These are phyloP conservation scores for Daldinia grandis DNA, from an alignment of 495 filamentous ascomycete species.

Conservation along the genomic window DNA sequence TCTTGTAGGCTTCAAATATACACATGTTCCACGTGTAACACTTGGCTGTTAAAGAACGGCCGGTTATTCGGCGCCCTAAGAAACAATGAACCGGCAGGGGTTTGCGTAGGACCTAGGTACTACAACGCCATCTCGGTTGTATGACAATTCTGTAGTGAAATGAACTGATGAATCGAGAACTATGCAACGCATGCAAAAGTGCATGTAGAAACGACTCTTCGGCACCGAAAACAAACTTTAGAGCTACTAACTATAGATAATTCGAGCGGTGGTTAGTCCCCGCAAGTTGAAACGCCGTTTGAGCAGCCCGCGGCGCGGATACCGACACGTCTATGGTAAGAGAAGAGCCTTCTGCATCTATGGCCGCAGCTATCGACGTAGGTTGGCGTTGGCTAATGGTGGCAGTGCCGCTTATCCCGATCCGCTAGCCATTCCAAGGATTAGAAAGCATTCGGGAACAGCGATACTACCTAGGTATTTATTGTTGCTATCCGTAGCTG, in stretches of 20 bases:
- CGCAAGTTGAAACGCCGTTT: conserved; percentile 1
- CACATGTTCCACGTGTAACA: conserved; percentile 30
- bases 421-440: not conserved
- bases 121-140: not conserved
- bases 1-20: not conserved
- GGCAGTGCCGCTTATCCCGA: conserved; percentile 21
- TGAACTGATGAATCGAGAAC: not conserved
- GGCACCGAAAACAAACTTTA: conserved; percentile 12
- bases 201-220: not conserved
- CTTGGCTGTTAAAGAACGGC: conserved; percentile 3
- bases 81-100: conserved; percentile 11
- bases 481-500: conserved; percentile 13
- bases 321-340: conserved; percentile 5
- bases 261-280: conserved; percentile 2
- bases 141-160: conserved; percentile 4
- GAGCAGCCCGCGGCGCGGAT: conserved; percentile 17
- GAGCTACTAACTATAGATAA: not conserved
- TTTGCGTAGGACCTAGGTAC: not conserved
- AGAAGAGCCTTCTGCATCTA: not conserved
- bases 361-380: not conserved
- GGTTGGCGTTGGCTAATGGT: not conserved
- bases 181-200: not conserved
- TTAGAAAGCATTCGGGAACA: conserved; percentile 1
- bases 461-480: conserved; percentile 26
- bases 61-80: conserved; percentile 19